Conservation (phyloP, 2,329 filamentous ascomycete species). For the Fusarium sp. region DNA sequence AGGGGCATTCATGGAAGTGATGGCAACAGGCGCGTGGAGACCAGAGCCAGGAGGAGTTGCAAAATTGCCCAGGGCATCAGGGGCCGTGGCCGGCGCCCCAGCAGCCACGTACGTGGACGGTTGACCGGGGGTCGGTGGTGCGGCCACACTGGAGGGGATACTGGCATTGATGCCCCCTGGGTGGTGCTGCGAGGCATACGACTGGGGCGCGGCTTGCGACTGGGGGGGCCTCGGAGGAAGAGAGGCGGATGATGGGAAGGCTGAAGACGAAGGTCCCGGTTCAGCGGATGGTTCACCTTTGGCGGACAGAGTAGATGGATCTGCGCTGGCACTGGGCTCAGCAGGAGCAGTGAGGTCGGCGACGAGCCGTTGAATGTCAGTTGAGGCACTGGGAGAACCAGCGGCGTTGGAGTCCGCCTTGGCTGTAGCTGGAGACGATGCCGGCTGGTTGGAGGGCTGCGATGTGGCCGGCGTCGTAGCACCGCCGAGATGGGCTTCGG, state of each 20-base stretch:
- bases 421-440: constrained; percentile 42
- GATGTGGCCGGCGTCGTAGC: constrained; percentile 33
- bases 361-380: constrained; percentile 56
- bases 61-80: constrained; percentile 49
- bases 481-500: constrained; percentile 44
- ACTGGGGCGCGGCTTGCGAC: constrained; percentile 52
- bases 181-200: constrained; percentile 54
- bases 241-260: constrained; percentile 55
- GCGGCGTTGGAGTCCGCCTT: constrained; percentile 44
- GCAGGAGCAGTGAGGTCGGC: constrained; percentile 55
- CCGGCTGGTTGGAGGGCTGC: constrained; percentile 40
- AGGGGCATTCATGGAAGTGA: constrained; percentile 48
- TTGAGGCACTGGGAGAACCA: constrained; percentile 48
- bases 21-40: constrained; percentile 44
- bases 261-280: constrained; percentile 46
- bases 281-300: constrained; percentile 43
- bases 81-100: constrained; percentile 48
- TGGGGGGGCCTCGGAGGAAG: constrained; percentile 61
- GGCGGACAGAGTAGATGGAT: constrained; percentile 42
- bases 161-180: constrained; percentile 48
- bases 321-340: constrained; percentile 48
- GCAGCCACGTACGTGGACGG: constrained; percentile 50
- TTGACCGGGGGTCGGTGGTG: constrained; percentile 49
- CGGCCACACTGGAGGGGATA: constrained; percentile 43
- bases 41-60: constrained; percentile 46